Percentiles rank a stretch among this genome's conserved stretches.
phyloP scores from a whole-genome alignment of 2,329 filamentous ascomycete genomes.

The Metarhizium robertsii region DNA sequence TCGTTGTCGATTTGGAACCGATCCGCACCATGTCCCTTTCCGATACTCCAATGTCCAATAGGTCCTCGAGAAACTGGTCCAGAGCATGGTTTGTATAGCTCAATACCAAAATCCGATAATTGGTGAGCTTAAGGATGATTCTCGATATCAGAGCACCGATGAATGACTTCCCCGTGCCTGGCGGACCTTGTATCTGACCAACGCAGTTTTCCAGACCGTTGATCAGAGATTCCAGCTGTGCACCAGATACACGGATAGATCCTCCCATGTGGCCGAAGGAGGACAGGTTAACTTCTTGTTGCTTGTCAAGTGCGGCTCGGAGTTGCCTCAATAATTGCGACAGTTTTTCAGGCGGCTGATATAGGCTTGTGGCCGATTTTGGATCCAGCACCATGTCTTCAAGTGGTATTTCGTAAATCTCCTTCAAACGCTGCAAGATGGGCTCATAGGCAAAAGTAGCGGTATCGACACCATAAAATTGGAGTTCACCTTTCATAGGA shows the following conservation, averaged over 20 bases:
- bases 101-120: constrained; percentile 49
- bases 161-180: constrained; percentile 69
- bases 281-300: constrained; percentile 5
- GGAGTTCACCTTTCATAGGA: constrained; percentile 13
- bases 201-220: constrained; percentile 42
- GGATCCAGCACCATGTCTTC: constrained; percentile 39
- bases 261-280: constrained; percentile 11
- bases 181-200: constrained; percentile 62
- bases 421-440: constrained; percentile 49
- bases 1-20: constrained; percentile 45
- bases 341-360: not conserved
- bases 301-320: not conserved
- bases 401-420: constrained; percentile 45
- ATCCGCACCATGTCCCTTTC: constrained; percentile 46
- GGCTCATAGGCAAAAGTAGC: constrained; percentile 62
- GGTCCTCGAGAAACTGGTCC: constrained; percentile 56
- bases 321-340: not conserved
- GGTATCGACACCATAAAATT: constrained; percentile 53
- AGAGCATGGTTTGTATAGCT: constrained; percentile 62
- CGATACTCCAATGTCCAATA: constrained; percentile 49
- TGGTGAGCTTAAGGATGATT: constrained; percentile 38
- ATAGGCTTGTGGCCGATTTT: not conserved
- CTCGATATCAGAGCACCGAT: constrained; percentile 57
- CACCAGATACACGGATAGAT: constrained; percentile 15
- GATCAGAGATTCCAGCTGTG: constrained; percentile 49